Evolutionary conservation across 345 rosid genomes (phyloP).

Genomic region (Sonneratia alba): DNA sequence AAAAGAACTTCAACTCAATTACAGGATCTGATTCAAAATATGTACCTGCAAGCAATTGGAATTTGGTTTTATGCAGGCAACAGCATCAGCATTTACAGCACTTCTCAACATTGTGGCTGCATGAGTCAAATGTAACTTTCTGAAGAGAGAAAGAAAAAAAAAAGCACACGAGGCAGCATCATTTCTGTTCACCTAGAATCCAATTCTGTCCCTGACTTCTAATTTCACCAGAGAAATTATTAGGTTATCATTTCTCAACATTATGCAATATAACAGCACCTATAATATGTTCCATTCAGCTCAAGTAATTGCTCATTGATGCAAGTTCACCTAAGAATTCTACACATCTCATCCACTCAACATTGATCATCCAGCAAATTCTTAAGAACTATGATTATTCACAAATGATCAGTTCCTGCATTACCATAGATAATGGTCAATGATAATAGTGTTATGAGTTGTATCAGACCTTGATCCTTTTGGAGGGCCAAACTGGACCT

Average conservation of each 20-base stretch:
- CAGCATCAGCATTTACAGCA: conserved; percentile 1
- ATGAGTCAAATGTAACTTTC: neutral
- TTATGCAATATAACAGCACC: no score
- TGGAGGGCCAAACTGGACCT: neutral
- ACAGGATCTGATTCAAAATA: neutral
- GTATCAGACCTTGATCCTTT: neutral
- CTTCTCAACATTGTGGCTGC: conserved; percentile 1
- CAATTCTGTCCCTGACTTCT: neutral
- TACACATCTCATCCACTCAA: neutral
- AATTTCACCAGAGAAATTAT: no score
- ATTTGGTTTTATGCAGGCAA: neutral
- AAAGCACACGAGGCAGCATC: neutral
- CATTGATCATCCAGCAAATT: neutral
- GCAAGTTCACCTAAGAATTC: neutral
- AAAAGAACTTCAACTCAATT: neutral
- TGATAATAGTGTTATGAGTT: neutral
- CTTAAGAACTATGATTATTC: neutral
- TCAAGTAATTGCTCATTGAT: neutral
- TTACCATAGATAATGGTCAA: neutral
- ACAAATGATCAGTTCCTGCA: neutral
- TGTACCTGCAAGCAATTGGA: conserved; percentile 8
- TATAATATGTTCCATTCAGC: neutral
- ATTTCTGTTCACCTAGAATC: neutral
- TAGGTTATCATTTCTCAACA: no score
- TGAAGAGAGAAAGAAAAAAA: neutral